phyloP scores from a whole-genome alignment of 2,329 filamentous ascomycete species.

The Delphinella strobiligena region DNA sequence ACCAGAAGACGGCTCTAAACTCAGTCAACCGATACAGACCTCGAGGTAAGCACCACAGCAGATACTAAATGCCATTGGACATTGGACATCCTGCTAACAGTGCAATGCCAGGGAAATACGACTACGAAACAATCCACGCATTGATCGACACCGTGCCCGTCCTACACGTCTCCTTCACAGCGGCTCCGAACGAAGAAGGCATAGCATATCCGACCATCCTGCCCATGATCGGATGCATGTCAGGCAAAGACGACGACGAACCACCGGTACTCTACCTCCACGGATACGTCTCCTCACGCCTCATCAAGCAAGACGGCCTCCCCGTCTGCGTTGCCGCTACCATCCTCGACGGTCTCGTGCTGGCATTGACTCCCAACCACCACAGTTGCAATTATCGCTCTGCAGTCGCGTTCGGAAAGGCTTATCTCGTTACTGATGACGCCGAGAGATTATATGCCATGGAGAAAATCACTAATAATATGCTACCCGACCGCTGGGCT shows the following conservation, averaged over 20 bases:
- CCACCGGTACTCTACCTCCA: constrained; percentile 65
- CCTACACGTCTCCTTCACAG: constrained; percentile 68
- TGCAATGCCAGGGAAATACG: constrained; percentile 64
- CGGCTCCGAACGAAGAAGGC: constrained; percentile 32
- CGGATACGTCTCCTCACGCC: constrained; percentile 67
- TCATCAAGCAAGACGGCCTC: constrained; percentile 59
- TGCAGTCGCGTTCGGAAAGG: constrained; percentile 65
- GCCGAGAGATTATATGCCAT: constrained; percentile 70
- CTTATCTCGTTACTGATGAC: constrained; percentile 49
- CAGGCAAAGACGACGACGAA: constrained; percentile 55
- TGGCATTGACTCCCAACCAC: constrained; percentile 65
- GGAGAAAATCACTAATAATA: constrained; percentile 62
- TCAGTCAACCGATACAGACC: neutral
- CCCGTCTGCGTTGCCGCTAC: constrained; percentile 63
- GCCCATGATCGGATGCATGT: constrained; percentile 80
- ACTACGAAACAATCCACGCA: constrained; percentile 57
- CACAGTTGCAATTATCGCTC: constrained; percentile 84
- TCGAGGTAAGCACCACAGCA: neutral
- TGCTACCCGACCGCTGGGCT: constrained; percentile 58
- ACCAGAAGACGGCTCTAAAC: neutral
- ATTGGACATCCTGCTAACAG: no score
- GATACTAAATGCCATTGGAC: neutral
- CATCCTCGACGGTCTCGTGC: constrained; percentile 66
- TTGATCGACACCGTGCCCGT: constrained; percentile 66
- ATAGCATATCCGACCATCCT: constrained; percentile 65